Conservation (phyloP, 345 rosid species). For the Firmiana major region DNA sequence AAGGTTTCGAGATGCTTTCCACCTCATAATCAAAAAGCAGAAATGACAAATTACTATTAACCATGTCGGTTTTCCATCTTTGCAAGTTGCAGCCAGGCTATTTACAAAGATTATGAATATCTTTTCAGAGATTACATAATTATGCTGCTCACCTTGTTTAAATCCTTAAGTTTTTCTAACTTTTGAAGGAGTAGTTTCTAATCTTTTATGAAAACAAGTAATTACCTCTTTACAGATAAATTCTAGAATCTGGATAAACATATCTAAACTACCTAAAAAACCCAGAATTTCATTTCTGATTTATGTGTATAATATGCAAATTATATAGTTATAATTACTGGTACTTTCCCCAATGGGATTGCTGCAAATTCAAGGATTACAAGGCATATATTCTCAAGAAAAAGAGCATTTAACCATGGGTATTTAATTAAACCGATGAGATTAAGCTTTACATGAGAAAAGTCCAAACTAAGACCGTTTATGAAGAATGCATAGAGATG, state of each 20-base stretch:
- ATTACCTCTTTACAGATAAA: too few relatives aligned
- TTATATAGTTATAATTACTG: not conserved
- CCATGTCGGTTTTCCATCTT: not conserved
- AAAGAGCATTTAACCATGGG: not conserved
- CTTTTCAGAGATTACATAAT: too few relatives aligned
- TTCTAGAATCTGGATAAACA: too few relatives aligned
- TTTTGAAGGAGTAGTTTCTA: not conserved
- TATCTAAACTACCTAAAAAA: too few relatives aligned
- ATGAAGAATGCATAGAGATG: slow-evolving; percentile 12
- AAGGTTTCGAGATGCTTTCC: slow-evolving; percentile 8
- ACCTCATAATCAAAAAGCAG: not conserved
- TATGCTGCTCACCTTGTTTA: not conserved
- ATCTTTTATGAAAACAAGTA: too few relatives aligned
- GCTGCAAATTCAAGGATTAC: not conserved
- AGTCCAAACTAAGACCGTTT: not conserved
- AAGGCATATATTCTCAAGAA: not conserved
- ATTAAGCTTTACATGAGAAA: not conserved
- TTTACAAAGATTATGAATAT: not conserved
- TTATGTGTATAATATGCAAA: too few relatives aligned
- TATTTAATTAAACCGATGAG: too few relatives aligned
- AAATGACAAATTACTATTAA: not conserved
- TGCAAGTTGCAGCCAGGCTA: not conserved
- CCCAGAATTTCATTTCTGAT: too few relatives aligned
- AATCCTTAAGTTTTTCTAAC: not conserved
- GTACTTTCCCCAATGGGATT: not conserved